phyloP scores from a whole-genome alignment of 2,329 filamentous ascomycete genomes.

The Pseudogymnoascus sp. region DNA sequence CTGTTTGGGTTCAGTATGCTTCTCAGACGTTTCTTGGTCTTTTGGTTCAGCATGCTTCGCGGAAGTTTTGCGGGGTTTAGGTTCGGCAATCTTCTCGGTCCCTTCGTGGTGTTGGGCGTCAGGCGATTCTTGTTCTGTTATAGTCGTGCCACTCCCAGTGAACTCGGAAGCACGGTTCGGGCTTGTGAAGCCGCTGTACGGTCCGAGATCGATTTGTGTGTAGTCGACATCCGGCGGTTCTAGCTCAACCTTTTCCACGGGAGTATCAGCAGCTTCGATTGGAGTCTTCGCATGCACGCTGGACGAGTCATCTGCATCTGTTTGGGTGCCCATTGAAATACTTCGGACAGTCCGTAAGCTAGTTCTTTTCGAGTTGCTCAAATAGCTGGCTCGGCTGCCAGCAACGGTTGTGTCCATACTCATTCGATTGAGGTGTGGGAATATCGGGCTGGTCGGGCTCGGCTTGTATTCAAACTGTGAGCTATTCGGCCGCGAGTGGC shows the following conservation, averaged over 20 bases:
- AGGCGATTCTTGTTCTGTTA: slow-evolving; percentile 12
- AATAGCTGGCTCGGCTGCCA: slow-evolving; percentile 65
- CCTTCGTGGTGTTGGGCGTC: slow-evolving; percentile 26
- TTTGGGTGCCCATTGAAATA: slow-evolving; percentile 57
- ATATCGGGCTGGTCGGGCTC: slow-evolving; percentile 66
- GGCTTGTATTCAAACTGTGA: slow-evolving; percentile 79
- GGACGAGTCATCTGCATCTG: slow-evolving; percentile 45
- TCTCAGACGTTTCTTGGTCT: slow-evolving; percentile 26
- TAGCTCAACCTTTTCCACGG: slow-evolving; percentile 34
- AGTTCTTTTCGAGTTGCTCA: slow-evolving; percentile 48
- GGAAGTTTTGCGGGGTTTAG: slow-evolving; percentile 23
- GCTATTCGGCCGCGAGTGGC: slow-evolving; percentile 62
- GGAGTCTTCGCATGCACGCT: slow-evolving; percentile 32
- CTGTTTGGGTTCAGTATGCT: slow-evolving; percentile 28
- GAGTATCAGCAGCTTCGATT: slow-evolving; percentile 26
- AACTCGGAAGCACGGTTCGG: slow-evolving; percentile 22
- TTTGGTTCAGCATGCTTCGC: slow-evolving; percentile 29
- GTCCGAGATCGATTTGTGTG: slow-evolving; percentile 48
- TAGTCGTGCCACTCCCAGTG: slow-evolving; percentile 17
- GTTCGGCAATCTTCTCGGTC: slow-evolving; percentile 30
- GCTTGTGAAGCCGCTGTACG: slow-evolving; percentile 27
- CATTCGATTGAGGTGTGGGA: slow-evolving; percentile 47
- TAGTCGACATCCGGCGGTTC: slow-evolving; percentile 50
- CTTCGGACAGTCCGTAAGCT: slow-evolving; percentile 63
- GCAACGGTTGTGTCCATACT: slow-evolving; percentile 59